Percentiles rank a stretch among this genome's conserved stretches.
phyloP scores from a whole-genome alignment of 1,284 basidiomycete genomes.

The Coriolopsis trogii region DNA sequence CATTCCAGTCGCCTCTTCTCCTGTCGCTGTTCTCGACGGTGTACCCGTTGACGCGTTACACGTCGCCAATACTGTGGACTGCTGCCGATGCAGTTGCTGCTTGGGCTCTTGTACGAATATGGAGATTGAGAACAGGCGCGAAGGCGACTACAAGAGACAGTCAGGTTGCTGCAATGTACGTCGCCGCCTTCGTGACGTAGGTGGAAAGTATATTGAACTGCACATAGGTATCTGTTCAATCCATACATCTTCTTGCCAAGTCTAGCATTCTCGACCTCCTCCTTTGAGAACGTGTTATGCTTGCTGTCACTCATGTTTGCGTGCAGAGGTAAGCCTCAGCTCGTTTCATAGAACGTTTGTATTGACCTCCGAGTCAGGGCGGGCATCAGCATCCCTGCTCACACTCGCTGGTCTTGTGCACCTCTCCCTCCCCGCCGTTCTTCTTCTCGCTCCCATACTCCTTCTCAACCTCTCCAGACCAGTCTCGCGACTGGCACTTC shows the following conservation, averaged over 20 bases:
- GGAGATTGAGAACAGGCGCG: slow-evolving; percentile 59
- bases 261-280: slow-evolving; percentile 79
- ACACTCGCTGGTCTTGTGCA: slow-evolving; percentile 72
- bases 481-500: slow-evolving; percentile 64
- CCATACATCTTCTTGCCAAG: slow-evolving; percentile 85
- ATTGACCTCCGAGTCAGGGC: slow-evolving; percentile 43
- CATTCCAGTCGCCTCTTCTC: slow-evolving; percentile 76
- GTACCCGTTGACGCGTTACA: slow-evolving; percentile 51
- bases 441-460: slow-evolving; percentile 70
- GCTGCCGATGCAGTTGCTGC: slow-evolving; percentile 68
- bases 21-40: slow-evolving; percentile 77
- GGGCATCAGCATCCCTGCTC: slow-evolving; percentile 57
- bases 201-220: background rate
- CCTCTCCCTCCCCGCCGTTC: slow-evolving; percentile 68
- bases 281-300: slow-evolving; percentile 75
- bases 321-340: slow-evolving; percentile 53
- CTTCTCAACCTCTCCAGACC: slow-evolving; percentile 67
- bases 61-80: slow-evolving; percentile 71
- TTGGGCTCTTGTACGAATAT: slow-evolving; percentile 68
- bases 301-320: slow-evolving; percentile 77
- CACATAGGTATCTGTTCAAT: slow-evolving; percentile 80
- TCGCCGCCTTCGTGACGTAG: slow-evolving; percentile 14
- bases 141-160: slow-evolving; percentile 49
- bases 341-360: background rate
- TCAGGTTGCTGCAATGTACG: slow-evolving; percentile 67